Percentiles rank a stretch among this genome's conserved stretches.
These are phyloP conservation scores for Pyronema domesticum DNA, from an alignment of 495 filamentous ascomycete species.

Conservation along the genomic window DNA sequence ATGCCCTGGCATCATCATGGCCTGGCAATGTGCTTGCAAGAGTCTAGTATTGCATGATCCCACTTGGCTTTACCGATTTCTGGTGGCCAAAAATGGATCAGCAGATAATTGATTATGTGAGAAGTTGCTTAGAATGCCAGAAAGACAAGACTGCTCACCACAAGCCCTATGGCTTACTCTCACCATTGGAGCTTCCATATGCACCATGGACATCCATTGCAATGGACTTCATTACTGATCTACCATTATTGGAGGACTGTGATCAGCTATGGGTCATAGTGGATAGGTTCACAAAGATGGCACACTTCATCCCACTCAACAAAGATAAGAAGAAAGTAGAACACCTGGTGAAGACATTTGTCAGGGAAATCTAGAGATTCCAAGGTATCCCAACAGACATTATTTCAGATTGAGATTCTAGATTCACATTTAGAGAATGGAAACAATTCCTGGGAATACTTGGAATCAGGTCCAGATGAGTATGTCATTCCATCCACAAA, in stretches of 20 bases:
- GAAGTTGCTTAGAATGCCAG: neutral
- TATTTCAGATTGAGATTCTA: constrained; percentile 2
- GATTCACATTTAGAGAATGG: constrained; percentile 4
- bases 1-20: no score
- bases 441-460: constrained; percentile 1
- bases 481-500: neutral
- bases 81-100: constrained; percentile 1
- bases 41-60: no score
- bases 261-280: constrained; percentile 4
- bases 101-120: neutral
- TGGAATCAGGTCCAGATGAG: neutral
- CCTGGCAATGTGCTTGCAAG: no score
- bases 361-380: neutral
- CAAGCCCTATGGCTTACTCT: neutral
- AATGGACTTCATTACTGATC: constrained; percentile 10
- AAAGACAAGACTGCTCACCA: neutral
- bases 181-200: neutral
- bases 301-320: constrained; percentile 3
- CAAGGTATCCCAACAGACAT: constrained; percentile 6
- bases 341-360: neutral
- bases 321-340: neutral
- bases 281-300: constrained; percentile 11
- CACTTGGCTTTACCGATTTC: no score
- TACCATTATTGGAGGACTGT: neutral
- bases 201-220: constrained; percentile 1